Conservation (phyloP, 441 rosid species). For the Erysimum cheiri region DNA sequence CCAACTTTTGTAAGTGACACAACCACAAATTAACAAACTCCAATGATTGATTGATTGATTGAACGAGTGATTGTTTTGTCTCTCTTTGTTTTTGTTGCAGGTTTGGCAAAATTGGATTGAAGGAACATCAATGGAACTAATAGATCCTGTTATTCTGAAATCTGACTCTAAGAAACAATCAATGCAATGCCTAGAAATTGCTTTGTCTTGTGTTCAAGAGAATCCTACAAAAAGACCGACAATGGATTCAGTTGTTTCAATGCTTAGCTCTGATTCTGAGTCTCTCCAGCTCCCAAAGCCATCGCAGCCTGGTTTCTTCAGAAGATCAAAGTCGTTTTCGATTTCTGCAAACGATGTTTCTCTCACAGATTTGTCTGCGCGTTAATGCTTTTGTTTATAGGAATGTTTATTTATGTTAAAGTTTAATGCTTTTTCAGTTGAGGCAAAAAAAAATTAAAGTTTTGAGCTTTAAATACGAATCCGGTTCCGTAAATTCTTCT, state of each 20-base stretch:
- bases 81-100: conserved; percentile 1
- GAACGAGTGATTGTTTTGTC: neutral
- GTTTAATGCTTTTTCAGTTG: conserved; percentile 1
- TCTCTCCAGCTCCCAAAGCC: conserved; percentile 51
- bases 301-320: conserved; percentile 38
- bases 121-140: conserved; percentile 41
- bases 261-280: conserved; percentile 49
- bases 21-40: neutral
- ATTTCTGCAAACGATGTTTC: conserved; percentile 33
- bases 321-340: conserved; percentile 24
- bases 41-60: neutral
- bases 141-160: conserved; percentile 42
- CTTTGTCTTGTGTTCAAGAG: conserved; percentile 53
- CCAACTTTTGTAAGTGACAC: conserved; percentile 35
- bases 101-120: conserved; percentile 40
- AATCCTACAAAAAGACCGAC: conserved; percentile 51
- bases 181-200: conserved; percentile 49
- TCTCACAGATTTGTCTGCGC: conserved; percentile 33
- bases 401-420: neutral
- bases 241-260: conserved; percentile 50
- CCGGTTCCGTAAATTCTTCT: no score
- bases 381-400: conserved; percentile 5
- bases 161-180: conserved; percentile 36
- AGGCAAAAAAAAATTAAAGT: neutral
- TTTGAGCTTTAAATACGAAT: neutral